phyloP scores from a whole-genome alignment of 2,329 filamentous ascomycete species.

The Didymella exigua region DNA sequence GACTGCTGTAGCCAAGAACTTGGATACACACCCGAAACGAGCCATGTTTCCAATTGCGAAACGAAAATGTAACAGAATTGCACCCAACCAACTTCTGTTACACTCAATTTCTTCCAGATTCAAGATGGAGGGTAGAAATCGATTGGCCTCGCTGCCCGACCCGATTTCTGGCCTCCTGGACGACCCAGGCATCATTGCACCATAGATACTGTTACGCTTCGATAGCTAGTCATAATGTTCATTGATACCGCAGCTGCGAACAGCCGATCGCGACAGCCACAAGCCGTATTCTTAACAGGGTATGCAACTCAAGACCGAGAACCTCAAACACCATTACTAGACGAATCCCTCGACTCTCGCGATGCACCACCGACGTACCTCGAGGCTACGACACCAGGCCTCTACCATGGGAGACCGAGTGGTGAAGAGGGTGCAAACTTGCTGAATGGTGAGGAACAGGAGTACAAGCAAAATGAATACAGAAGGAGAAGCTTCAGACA shows the following conservation, averaged over 20 bases:
- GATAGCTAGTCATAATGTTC: constrained; percentile 30
- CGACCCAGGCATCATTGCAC: background rate
- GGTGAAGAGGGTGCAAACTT: constrained; percentile 41
- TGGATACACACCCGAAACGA: constrained; percentile 26
- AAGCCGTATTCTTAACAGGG: constrained; percentile 21
- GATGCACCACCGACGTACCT: constrained; percentile 39
- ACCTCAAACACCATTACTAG: constrained; percentile 31
- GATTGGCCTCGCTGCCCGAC: constrained; percentile 9
- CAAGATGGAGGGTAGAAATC: background rate
- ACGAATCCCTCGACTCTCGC: constrained; percentile 32
- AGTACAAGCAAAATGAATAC: constrained; percentile 35
- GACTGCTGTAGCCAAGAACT: background rate
- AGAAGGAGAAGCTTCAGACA: constrained; percentile 24
- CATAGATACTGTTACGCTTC: background rate
- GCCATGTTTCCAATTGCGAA: constrained; percentile 35
- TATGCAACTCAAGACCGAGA: constrained; percentile 24
- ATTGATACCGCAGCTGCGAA: constrained; percentile 45
- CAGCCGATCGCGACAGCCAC: constrained; percentile 27
- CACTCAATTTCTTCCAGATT: background rate
- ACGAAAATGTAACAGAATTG: constrained; percentile 31
- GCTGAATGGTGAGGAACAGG: constrained; percentile 25
- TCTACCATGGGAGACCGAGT: constrained; percentile 34
- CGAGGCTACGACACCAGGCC: constrained; percentile 44
- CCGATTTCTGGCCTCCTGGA: background rate
- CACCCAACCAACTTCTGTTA: constrained; percentile 4